A percentile compares a stretch with the other conserved stretches of the same genome.
Conservation (phyloP, 2,329 filamentous ascomycete genomes). For the Stagonosporopsis rhizophila region DNA sequence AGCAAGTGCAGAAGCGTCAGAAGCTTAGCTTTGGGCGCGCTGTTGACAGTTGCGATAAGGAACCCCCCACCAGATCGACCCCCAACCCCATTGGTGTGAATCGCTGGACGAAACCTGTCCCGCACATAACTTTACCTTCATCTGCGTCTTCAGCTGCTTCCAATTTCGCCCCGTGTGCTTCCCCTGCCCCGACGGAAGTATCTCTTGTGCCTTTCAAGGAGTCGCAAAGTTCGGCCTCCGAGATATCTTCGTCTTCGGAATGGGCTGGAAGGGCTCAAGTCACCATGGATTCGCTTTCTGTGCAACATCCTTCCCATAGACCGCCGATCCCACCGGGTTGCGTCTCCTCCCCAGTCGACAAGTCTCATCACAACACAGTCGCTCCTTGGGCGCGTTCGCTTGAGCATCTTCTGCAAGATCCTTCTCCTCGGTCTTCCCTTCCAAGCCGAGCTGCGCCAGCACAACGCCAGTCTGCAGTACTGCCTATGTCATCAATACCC, state of each 20-base stretch:
- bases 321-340: neutral
- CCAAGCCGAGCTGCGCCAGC: too few relatives aligned
- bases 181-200: neutral
- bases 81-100: neutral
- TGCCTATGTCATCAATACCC: neutral
- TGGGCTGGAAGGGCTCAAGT: neutral
- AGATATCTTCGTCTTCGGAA: neutral
- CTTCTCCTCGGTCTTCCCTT: neutral
- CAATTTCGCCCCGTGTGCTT: neutral
- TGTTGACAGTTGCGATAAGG: neutral
- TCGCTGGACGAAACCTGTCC: constrained; percentile 1
- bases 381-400: neutral
- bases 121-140: neutral
- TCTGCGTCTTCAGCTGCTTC: neutral
- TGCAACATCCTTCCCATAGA: neutral
- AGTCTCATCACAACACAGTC: neutral
- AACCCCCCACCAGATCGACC: neutral
- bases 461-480: neutral
- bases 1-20: neutral
- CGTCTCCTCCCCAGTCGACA: neutral
- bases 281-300: neutral
- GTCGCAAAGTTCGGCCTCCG: neutral
- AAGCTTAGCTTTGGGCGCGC: neutral
- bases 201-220: neutral
- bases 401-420: neutral